Conservation (phyloP, 371 early-diverging fungal species). For the Dentiscutata heterogama region DNA sequence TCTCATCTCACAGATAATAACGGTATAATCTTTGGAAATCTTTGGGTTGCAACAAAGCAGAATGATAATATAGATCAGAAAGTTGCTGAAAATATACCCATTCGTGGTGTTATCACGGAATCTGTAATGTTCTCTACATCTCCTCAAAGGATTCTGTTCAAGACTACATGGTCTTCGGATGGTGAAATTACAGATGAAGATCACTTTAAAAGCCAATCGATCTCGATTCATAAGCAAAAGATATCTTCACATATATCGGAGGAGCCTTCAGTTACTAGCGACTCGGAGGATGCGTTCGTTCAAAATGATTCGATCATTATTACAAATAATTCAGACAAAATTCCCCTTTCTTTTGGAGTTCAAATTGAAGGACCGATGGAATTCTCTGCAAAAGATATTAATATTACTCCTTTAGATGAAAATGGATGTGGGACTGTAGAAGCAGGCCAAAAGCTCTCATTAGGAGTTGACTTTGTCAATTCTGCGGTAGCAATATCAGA, state of each 20-base stretch:
- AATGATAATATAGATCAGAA: constrained; percentile 51
- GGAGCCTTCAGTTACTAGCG: constrained; percentile 50
- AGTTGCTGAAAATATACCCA: constrained; percentile 71
- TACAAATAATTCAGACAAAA: constrained; percentile 70
- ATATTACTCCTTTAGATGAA: constrained; percentile 63
- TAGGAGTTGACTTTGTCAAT: constrained; percentile 70
- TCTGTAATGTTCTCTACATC: constrained; percentile 73
- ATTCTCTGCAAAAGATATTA: constrained; percentile 70
- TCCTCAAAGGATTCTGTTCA: constrained; percentile 56
- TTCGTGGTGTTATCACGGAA: constrained; percentile 75
- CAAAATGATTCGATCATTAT: constrained; percentile 64
- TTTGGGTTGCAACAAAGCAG: constrained; percentile 70
- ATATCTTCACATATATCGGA: neutral
- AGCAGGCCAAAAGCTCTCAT: constrained; percentile 64
- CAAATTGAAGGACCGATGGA: constrained; percentile 81
- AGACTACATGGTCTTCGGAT: constrained; percentile 50
- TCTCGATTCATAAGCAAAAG: neutral
- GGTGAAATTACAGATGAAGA: constrained; percentile 51
- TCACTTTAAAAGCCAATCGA: neutral
- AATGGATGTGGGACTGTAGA: constrained; percentile 68
- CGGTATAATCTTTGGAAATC: constrained; percentile 68
- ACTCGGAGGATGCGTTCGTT: constrained; percentile 48
- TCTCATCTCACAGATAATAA: constrained; percentile 64
- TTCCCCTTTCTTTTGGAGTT: constrained; percentile 76
- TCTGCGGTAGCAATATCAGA: constrained; percentile 79